A percentile compares a stretch with the other conserved stretches of the same genome.
Conservation (phyloP, 2,329 filamentous ascomycete genomes). For the Cryoendolithus antarcticus region DNA sequence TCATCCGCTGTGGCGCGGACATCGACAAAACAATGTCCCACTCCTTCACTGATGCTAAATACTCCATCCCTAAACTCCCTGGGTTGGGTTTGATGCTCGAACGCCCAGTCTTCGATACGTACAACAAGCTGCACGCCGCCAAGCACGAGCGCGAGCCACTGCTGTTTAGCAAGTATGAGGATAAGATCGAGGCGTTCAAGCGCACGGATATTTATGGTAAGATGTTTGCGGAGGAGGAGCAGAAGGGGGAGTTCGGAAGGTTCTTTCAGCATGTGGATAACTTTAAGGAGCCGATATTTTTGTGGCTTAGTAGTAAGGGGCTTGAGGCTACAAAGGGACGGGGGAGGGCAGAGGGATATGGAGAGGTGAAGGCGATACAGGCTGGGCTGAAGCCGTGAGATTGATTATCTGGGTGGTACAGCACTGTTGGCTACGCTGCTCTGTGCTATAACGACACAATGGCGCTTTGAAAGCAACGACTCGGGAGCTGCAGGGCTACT, state of each 20-base stretch:
- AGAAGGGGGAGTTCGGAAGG: slow-evolving; percentile 55
- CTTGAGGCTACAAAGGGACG: slow-evolving; percentile 29
- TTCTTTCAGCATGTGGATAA: slow-evolving; percentile 42
- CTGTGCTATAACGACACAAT: no score
- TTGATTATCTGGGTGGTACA: no score
- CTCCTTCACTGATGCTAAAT: slow-evolving; percentile 57
- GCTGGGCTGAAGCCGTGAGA: no score
- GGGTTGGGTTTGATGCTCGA: slow-evolving; percentile 80
- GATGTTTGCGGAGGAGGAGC: slow-evolving; percentile 80
- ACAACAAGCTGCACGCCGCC: slow-evolving; percentile 61
- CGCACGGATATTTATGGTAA: slow-evolving; percentile 80
- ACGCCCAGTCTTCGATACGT: slow-evolving; percentile 78
- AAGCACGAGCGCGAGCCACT: slow-evolving; percentile 56
- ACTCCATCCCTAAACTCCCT: slow-evolving; percentile 89
- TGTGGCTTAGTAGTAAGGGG: slow-evolving; percentile 37
- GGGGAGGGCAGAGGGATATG: slow-evolving; percentile 9
- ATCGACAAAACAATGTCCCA: slow-evolving; percentile 57
- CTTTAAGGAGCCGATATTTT: slow-evolving; percentile 36
- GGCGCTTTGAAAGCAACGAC: no score
- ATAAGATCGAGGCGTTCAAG: slow-evolving; percentile 79
- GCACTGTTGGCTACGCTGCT: not conserved
- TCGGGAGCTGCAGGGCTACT: no score
- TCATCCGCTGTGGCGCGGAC: slow-evolving; percentile 65
- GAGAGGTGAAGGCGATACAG: slow-evolving; percentile 2
- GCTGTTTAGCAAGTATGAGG: slow-evolving; percentile 65